These are phyloP conservation scores for Entomortierella beljakovae DNA, from an alignment of 192 early-diverging fungal genomes.

Conservation along the genomic window DNA sequence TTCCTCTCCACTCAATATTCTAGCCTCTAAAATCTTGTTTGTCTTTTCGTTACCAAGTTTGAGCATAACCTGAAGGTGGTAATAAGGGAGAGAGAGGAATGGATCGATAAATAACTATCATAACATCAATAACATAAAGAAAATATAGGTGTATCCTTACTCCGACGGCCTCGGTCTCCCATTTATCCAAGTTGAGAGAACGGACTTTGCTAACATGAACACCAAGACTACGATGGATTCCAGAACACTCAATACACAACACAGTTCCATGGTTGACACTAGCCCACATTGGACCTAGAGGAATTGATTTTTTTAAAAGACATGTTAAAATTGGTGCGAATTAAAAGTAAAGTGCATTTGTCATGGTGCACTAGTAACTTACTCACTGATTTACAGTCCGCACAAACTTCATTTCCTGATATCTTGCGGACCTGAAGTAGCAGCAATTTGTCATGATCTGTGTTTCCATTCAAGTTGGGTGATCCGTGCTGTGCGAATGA, in stretches of 20 bases:
- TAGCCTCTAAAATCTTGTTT: conserved; percentile 76
- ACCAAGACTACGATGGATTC: conserved; percentile 91
- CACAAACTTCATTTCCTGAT: conserved; percentile 67
- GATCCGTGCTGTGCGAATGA: conserved; percentile 36
- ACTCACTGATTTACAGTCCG: conserved; percentile 65
- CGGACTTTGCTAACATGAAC: conserved; percentile 90
- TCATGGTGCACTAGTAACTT: conserved; percentile 7
- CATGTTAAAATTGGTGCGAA: background rate
- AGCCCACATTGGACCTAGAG: conserved; percentile 88
- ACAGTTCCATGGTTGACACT: conserved; percentile 84
- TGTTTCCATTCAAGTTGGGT: conserved; percentile 50
- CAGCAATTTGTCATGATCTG: conserved; percentile 56
- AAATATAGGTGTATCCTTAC: too few relatives aligned
- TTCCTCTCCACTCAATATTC: conserved; percentile 56
- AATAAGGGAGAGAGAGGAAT: background rate
- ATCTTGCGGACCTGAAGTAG: conserved; percentile 56
- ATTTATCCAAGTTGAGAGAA: conserved; percentile 86
- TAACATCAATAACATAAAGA: too few relatives aligned
- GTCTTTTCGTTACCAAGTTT: conserved; percentile 82
- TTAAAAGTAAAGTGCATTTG: background rate
- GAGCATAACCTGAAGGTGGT: conserved; percentile 63
- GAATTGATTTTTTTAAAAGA: background rate
- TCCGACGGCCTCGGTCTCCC: conserved; percentile 81
- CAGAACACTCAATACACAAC: conserved; percentile 91
- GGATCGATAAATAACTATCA: background rate